Conservation (phyloP, 805 yeast genomes). For the Candida endomychidarum region DNA sequence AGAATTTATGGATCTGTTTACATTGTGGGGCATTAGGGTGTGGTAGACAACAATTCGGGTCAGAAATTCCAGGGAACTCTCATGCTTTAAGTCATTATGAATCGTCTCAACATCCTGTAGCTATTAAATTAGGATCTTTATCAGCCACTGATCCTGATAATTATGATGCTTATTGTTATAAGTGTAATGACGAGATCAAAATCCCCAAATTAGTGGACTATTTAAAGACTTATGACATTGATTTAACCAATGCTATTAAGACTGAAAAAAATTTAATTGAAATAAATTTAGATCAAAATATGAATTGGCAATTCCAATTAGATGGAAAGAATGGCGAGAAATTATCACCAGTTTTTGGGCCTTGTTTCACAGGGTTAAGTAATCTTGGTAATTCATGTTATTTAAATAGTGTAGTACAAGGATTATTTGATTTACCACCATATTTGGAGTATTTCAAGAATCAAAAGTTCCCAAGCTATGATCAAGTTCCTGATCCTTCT, state of each 20-base stretch:
- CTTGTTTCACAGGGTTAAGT: constrained; percentile 77
- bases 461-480: constrained; percentile 27
- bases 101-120: constrained; percentile 65
- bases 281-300: constrained; percentile 86
- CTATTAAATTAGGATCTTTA: constrained; percentile 88
- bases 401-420: constrained; percentile 76
- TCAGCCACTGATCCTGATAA: constrained; percentile 56
- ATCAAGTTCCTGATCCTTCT: constrained; percentile 48
- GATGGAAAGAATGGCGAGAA: constrained; percentile 67
- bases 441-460: constrained; percentile 41
- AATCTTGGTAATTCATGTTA: constrained; percentile 95
- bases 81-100: constrained; percentile 82
- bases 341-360: constrained; percentile 67
- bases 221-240: constrained; percentile 65
- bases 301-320: constrained; percentile 90
- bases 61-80: constrained; percentile 81
- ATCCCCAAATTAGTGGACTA: constrained; percentile 57
- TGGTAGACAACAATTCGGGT: constrained; percentile 93
- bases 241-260: constrained; percentile 52
- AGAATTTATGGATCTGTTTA: constrained; percentile 90
- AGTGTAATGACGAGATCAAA: constrained; percentile 83
- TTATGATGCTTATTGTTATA: constrained; percentile 86
- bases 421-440: constrained; percentile 50
- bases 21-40: constrained; percentile 92
- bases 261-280: constrained; percentile 90